Conservation (phyloP, 2,329 filamentous ascomycete genomes). For the Hypoxylon sp. region DNA sequence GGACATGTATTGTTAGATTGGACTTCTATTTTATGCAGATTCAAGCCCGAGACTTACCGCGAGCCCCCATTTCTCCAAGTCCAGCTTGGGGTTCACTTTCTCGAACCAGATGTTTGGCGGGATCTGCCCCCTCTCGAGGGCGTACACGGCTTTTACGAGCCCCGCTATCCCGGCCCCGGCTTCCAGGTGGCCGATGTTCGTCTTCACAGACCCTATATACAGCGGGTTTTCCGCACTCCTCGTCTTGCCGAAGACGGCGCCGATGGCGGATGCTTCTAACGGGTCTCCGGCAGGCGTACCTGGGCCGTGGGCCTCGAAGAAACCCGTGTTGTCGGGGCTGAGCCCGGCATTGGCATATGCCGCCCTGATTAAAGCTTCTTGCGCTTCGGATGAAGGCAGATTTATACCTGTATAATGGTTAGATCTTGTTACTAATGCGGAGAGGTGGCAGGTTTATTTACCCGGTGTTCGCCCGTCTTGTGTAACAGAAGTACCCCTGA, state of each 20-base stretch:
- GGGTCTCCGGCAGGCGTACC: slow-evolving; percentile 52
- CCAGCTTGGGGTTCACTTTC: slow-evolving; percentile 42
- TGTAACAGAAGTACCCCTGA: slow-evolving; percentile 51
- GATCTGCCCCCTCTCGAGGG: slow-evolving; percentile 41
- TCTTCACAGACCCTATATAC: slow-evolving; percentile 42
- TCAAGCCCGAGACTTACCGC: slow-evolving; percentile 17
- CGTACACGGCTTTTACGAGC: slow-evolving; percentile 41
- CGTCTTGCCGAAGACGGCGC: slow-evolving; percentile 41
- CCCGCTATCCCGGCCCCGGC: slow-evolving; percentile 42
- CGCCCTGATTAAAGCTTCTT: slow-evolving; percentile 49
- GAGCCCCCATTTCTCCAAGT: slow-evolving; percentile 42
- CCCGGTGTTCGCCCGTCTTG: slow-evolving; percentile 54
- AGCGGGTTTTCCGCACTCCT: slow-evolving; percentile 34
- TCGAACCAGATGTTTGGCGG: slow-evolving; percentile 44
- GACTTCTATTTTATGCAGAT: background rate
- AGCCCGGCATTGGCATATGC: slow-evolving; percentile 46
- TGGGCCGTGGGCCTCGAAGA: slow-evolving; percentile 51
- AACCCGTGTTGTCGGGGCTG: slow-evolving; percentile 42
- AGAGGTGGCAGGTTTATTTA: background rate
- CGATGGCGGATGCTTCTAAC: slow-evolving; percentile 50
- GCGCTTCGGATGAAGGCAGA: slow-evolving; percentile 44
- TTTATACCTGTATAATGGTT: slow-evolving; percentile 44
- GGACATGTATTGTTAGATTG: slow-evolving; percentile 5
- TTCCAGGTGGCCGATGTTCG: slow-evolving; percentile 43
- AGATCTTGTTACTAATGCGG: background rate